Evolutionary conservation across 352 stramenopile genomes (phyloP).

Genomic region (Detonula confervacea): DNA sequence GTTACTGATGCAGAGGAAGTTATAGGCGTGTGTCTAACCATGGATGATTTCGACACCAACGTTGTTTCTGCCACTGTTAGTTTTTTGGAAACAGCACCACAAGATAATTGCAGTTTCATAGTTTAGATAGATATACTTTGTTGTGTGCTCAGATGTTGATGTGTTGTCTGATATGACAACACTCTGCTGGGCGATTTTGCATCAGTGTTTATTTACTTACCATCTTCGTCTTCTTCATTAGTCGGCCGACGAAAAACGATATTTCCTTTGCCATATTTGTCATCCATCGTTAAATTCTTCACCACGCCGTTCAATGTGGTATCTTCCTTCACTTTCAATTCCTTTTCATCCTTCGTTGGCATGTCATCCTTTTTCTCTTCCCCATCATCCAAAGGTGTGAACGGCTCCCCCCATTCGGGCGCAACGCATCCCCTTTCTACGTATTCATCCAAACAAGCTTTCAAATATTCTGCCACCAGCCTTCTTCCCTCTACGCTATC

Average conservation of each 20-base stretch:
- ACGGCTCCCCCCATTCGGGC: constrained; percentile 62
- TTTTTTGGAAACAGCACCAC: too few species aligned
- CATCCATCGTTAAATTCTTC: constrained; percentile 12
- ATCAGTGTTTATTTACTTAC: neutral
- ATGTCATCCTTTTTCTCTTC: constrained; percentile 26
- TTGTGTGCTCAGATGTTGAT: too few species aligned
- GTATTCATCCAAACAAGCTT: constrained; percentile 73
- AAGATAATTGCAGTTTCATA: too few species aligned
- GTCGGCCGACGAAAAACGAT: constrained; percentile 24
- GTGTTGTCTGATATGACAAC: neutral
- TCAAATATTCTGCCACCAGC: constrained; percentile 78
- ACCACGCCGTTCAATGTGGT: neutral
- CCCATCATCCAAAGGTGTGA: constrained; percentile 35
- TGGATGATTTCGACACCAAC: constrained; percentile 3
- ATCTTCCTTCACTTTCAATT: constrained; percentile 14
- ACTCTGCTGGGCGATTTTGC: too few species aligned
- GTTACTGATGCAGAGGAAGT: constrained; percentile 10
- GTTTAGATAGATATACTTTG: too few species aligned
- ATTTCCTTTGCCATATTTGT: constrained; percentile 18
- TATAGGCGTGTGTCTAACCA: neutral
- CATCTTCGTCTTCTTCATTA: constrained; percentile 18
- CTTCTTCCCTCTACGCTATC: constrained; percentile 48
- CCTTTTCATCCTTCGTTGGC: neutral
- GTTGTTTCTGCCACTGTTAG: too few species aligned
- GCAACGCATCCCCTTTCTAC: constrained; percentile 64